These are phyloP conservation scores for Emydomyces testavorans DNA, from an alignment of 2,329 filamentous ascomycete species.

Conservation along the genomic window DNA sequence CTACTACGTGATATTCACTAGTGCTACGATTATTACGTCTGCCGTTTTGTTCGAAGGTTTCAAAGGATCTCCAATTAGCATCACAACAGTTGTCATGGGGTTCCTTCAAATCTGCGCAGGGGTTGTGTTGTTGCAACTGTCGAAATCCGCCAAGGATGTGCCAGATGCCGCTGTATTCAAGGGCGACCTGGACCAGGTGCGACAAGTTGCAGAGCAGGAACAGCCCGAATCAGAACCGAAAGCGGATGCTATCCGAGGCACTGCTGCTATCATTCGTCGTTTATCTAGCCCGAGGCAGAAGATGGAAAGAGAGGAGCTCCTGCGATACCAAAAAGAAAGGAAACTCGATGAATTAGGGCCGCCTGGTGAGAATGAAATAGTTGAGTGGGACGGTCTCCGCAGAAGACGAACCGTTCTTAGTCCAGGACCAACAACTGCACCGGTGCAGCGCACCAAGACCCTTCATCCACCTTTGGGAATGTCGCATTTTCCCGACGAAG, in stretches of 20 bases:
- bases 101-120: conserved; percentile 91
- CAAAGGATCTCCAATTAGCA: conserved; percentile 69
- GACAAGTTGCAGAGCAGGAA: conserved; percentile 87
- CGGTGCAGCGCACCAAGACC: conserved; percentile 36
- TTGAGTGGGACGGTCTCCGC: conserved; percentile 87
- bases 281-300: conserved; percentile 64
- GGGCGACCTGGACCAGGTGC: conserved; percentile 86
- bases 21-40: conserved; percentile 85
- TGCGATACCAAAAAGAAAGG: conserved; percentile 68
- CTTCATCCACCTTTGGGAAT: conserved; percentile 73
- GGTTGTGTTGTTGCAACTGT: conserved; percentile 86
- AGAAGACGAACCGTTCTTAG: conserved; percentile 52
- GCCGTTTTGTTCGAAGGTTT: conserved; percentile 88
- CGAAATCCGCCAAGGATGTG: conserved; percentile 94
- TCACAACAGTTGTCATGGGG: conserved; percentile 81
- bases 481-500: conserved; percentile 63
- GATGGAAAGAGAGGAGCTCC: conserved; percentile 69
- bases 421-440: conserved; percentile 33
- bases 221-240: conserved; percentile 95
- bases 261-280: conserved; percentile 74
- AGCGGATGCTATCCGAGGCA: conserved; percentile 85
- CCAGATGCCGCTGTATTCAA: conserved; percentile 85
- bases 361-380: conserved; percentile 65
- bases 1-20: conserved; percentile 98
- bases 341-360: conserved; percentile 57